A percentile compares a stretch with the other conserved stretches of the same genome.
Evolutionary conservation across 1,139 yeast species (phyloP).

Genomic region (Geotrichum klebahnii): DNA sequence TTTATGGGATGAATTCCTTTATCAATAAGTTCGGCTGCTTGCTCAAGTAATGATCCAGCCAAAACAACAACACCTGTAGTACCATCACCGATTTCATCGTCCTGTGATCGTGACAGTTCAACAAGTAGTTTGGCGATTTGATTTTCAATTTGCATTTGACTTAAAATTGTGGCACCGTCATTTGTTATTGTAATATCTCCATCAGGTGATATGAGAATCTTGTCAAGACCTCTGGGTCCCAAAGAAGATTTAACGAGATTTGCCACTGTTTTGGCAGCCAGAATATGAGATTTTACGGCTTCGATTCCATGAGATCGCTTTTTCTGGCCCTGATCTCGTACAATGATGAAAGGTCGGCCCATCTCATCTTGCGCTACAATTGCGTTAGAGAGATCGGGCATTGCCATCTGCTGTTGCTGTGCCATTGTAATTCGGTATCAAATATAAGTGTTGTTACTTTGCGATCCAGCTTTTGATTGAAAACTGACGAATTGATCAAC

Average conservation of each 20-base stretch:
- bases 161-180: conserved; percentile 94
- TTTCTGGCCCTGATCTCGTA: conserved; percentile 92
- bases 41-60: conserved; percentile 91
- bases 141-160: conserved; percentile 93
- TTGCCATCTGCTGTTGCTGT: conserved; percentile 45
- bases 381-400: conserved; percentile 96
- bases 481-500: no score
- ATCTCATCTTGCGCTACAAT: conserved; percentile 97
- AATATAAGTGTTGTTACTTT: no score
- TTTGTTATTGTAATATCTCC: conserved; percentile 97
- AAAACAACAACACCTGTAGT: conserved; percentile 98
- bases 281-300: conserved; percentile 86
- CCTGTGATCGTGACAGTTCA: conserved; percentile 91
- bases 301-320: conserved; percentile 86
- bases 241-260: conserved; percentile 86
- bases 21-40: conserved; percentile 89
- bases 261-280: conserved; percentile 95
- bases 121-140: conserved; percentile 94
- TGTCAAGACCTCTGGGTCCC: conserved; percentile 98
- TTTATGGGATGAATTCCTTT: conserved; percentile 97
- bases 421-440: no score
- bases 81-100: conserved; percentile 98
- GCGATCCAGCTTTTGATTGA: no score
- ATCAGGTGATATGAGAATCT: conserved; percentile 86
- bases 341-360: conserved; percentile 98